Base-by-base conservation (phyloP, 1,284 basidiomycete species). In the Singerocomus rubriflavus region DNA sequence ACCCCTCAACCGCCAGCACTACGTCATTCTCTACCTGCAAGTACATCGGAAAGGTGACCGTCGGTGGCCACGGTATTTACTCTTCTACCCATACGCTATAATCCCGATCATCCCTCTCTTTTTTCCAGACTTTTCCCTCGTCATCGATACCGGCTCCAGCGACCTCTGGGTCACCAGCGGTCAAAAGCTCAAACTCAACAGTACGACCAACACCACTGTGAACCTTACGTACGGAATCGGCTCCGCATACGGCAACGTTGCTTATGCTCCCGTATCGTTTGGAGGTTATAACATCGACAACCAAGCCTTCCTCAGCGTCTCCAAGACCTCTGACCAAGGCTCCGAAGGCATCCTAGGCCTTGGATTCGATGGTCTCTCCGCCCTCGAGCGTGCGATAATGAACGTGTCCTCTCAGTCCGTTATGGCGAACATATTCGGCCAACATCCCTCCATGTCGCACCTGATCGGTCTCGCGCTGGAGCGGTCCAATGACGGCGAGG, bases 381-480 rank as follows among this genome's bases (percentile, higher is more conserved):
- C 38, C 7, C 50, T 65, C 13, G 50, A 56, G 41, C 62, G 57
- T 30, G 49, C 49, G 17, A 33, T 44, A 0, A 66, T 63, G 31
- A 54, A 53, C 33, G 5, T 16, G 2, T 52, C 56, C 0, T 29
- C 51, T 2, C 65, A 44, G 6, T 55, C 63, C 1, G 44, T 67
- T 42, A 53, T 65, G 53, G 57, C 61, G 39, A 79, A 73, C 58
- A 59, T 77, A 43, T 78, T 80, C 51, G 58, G 63, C 1, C 68
- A 71, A 48, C 63, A 73, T 37, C 60, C 72, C 0, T 52, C 56
- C 6, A 54, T 60, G 2, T 69, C 68, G 8, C 73, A 72, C 43
- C 70, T 75, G 32, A 65, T 80, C 50, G 72, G 71, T 8, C 55
- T 78, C 33, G 63, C 72, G 14, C 68, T 80, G 12, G 65, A 74